A percentile compares a stretch with the other conserved stretches of the same genome.
These are phyloP conservation scores for Boletellus ananas DNA, from an alignment of 768 basidiomycete genomes.

Conservation along the genomic window DNA sequence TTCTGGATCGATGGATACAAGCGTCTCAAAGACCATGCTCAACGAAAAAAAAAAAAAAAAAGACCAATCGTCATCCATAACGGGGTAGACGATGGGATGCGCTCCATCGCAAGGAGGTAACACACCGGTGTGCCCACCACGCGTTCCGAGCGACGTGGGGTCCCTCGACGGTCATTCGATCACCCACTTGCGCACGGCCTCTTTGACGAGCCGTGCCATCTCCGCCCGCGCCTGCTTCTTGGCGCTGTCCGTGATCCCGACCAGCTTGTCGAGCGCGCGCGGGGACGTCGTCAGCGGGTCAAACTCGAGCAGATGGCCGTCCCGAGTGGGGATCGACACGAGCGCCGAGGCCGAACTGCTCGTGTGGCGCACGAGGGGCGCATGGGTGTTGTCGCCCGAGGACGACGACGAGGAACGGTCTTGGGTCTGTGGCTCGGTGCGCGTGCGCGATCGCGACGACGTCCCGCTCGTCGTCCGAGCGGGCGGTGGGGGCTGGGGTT, in stretches of 20 bases:
- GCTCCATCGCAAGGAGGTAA: no score
- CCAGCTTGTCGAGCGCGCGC: constrained; percentile 65
- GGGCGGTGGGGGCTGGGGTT: constrained; percentile 16
- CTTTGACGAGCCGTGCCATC: constrained; percentile 67
- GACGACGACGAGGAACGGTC: no score
- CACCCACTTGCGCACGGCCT: constrained; percentile 76
- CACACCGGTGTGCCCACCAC: no score
- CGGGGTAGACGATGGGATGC: no score
- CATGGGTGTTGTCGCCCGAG: no score
- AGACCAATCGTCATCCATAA: no score
- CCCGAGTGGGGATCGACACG: constrained; percentile 74
- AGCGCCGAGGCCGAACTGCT: constrained; percentile 46
- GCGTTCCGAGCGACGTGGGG: no score
- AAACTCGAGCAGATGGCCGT: constrained; percentile 81
- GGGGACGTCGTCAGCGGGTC: constrained; percentile 77
- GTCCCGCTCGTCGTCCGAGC: constrained; percentile 10
- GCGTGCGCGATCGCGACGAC: constrained; percentile 34
- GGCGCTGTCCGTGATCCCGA: constrained; percentile 76
- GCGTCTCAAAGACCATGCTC: no score
- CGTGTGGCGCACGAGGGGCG: no score
- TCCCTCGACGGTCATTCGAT: constrained; percentile 32
- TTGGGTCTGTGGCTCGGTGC: constrained; percentile 50
- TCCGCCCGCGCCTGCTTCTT: constrained; percentile 80
- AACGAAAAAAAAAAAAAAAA: no score
- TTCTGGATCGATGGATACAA: no score